Base-by-base conservation (phyloP, 2,329 filamentous ascomycete genomes). In the Fusarium cyanostomum region DNA sequence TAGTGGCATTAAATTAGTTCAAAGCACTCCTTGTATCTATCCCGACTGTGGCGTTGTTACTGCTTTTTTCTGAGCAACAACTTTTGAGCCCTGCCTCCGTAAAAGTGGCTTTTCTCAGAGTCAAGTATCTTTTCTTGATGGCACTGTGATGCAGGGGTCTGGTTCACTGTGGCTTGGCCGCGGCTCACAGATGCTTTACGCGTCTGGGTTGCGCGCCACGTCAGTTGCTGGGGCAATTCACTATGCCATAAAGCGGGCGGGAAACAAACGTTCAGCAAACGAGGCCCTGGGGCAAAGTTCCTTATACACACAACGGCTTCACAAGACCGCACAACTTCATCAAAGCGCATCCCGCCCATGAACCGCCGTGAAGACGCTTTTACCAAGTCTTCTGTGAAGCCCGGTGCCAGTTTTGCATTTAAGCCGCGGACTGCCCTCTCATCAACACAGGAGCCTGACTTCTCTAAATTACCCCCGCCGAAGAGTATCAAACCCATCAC, bases 191-290 rank as follows among this genome's bases (percentile, higher is more conserved):
- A 65, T 68, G 55, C 56, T 65, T 67, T 60, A 65, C 57, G 55
- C 63, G 59, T 12, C 11, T 9, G 54, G 37, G 43, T 43, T 56
- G 34, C 52, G 35, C 57, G 51, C 51, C 34, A 37, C 39, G 18
- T 24, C 15, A 59, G 68, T 71, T 71, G 68, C 68, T 53, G 55
- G 66, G 68, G 68, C 64, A 66, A 71, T 67, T 45, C 27, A 56
- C 68, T 66, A 67, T 71, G 66, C 67, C 68, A 66, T 71, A 6
- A 46, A 44, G 43, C 30, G 33, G 43, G 37, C 50, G 49, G 38
- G 56, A 65, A 60, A 59, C 49, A 53, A 58, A 58, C 50, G 49
- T 13, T 43, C 34, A 55, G 4, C 51, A 53, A 62, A 58, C 49
- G 45, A 50, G 46, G 57, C 44, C 39, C 50, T 37, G 30, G 52